Base-by-base conservation (phyloP, 352 stramenopile genomes). In the Globisporangium barbulae region DNA sequence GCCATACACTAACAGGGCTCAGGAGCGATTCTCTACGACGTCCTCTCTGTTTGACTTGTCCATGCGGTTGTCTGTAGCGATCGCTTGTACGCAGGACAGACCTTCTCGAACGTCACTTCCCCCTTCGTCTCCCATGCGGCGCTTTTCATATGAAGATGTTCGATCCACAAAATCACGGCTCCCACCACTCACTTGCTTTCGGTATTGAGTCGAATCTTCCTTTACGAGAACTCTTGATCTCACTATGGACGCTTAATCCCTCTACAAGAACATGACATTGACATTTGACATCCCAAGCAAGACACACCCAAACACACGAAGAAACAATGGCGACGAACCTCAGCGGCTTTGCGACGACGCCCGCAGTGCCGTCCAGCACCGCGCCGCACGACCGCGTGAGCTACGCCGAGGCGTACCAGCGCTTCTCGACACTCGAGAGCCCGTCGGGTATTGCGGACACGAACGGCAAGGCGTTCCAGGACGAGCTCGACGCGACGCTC, bases 391-490 rank as follows among this genome's bases (percentile, higher is more conserved):
- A 81, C 17, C 61, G 70, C 61, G 70, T 83, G 52, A 71, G 60
- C 61, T 83, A 72, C 60, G 71, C 70, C 12, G 61, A 71, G 37
- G 68, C 69, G 30, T 78, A 83, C 57, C 73, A 71, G 56, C 71
- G 72, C 53, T 83, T 79, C 66, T 57, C 70, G 54, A 68, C 70
- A 57, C 68, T 85, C 31, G 75, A 85, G 61, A 79, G 69, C 57
- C 69, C 77, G 22, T 69, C 67, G 42, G 68, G 62, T 22, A 64
- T 75, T 45, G 61, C 57, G 42, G 75, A 83, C 69, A 76, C 73
- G 39, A 83, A 83, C 59, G 63, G 48, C 48, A 60, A 67, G 25
- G 69, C 65, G 13, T 87, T 87, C 72, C 78, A 87, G 62, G 68
- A 87, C 55, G 71, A 78, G 60, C 65, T 87, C 28, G 58, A 68